Percentiles rank a stretch among this genome's conserved stretches.
Evolutionary conservation across 2,329 filamentous ascomycete species (phyloP).

Genomic region (Diaporthe sp.): DNA sequence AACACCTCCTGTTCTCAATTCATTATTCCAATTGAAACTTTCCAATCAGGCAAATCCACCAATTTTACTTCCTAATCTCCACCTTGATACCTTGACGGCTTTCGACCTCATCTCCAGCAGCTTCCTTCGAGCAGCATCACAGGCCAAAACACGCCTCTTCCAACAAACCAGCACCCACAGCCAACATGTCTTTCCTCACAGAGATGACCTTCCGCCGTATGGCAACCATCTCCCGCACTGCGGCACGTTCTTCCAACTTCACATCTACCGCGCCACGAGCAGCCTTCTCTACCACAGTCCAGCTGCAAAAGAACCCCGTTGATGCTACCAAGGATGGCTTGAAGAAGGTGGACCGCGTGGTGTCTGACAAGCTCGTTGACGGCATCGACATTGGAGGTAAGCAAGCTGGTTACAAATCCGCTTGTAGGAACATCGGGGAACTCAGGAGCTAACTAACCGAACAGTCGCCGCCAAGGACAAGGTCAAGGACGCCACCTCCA

Average conservation of each 20-base stretch:
- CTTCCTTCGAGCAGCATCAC: conserved; percentile 21
- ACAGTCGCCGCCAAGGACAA: conserved; percentile 54
- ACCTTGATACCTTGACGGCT: not conserved
- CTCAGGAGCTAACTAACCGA: conserved; percentile 37
- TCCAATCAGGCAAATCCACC: not conserved
- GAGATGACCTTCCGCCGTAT: conserved; percentile 56
- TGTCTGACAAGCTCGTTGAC: conserved; percentile 70
- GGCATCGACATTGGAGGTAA: conserved; percentile 69
- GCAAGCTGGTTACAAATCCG: conserved; percentile 38
- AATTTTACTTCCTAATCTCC: not conserved
- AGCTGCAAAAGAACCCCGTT: conserved; percentile 58
- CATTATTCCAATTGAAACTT: not conserved
- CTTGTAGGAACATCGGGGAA: not conserved
- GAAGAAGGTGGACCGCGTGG: conserved; percentile 68
- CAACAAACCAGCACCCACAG: conserved; percentile 29
- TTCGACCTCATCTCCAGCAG: not conserved
- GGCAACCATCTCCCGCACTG: conserved; percentile 50
- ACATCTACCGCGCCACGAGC: conserved; percentile 48
- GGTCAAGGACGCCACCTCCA: conserved; percentile 56
- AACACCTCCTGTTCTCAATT: not conserved
- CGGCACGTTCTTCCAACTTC: conserved; percentile 47
- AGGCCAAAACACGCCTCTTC: not conserved
- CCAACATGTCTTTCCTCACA: conserved; percentile 65
- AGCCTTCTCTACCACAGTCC: conserved; percentile 60
- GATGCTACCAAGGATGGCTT: conserved; percentile 69